phyloP scores from a whole-genome alignment of 306 rosid genomes.

The Trifolium pratense region DNA sequence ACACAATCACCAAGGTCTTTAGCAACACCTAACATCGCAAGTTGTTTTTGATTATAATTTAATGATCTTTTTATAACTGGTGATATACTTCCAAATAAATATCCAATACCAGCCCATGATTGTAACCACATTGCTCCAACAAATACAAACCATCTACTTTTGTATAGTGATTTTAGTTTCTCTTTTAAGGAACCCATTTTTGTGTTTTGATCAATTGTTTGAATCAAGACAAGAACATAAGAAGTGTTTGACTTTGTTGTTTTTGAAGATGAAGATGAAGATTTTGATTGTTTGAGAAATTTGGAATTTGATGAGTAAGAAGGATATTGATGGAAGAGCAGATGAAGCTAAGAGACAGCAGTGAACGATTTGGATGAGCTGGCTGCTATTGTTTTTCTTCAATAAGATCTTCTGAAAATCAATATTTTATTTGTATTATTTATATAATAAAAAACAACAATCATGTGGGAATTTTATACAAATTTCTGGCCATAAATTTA shows the following conservation, averaged over 20 bases:
- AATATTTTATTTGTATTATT: too few relatives aligned
- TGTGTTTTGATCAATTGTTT: not conserved
- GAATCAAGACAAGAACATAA: not conserved
- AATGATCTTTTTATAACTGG: constrained; percentile 74
- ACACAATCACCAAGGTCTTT: constrained; percentile 90
- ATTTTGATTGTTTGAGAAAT: not conserved
- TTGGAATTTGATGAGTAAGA: not conserved
- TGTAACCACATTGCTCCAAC: constrained; percentile 97
- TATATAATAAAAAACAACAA: too few relatives aligned
- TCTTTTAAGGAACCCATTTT: constrained; percentile 58
- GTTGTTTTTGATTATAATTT: constrained; percentile 72
- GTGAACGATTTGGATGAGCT: not conserved
- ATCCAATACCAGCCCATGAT: constrained; percentile 90
- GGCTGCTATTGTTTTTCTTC: not conserved
- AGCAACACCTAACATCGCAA: constrained; percentile 78
- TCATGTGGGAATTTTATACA: not conserved
- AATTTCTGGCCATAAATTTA: too few relatives aligned
- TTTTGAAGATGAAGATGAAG: not conserved
- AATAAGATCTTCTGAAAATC: not conserved
- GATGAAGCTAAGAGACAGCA: not conserved
- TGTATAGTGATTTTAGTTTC: constrained; percentile 49
- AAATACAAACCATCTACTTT: constrained; percentile 87
- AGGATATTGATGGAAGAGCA: not conserved
- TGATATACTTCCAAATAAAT: constrained; percentile 87
- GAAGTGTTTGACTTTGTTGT: not conserved